Conservation (phyloP, 2,329 filamentous ascomycete species). For the Aspergillus aculeatus region DNA sequence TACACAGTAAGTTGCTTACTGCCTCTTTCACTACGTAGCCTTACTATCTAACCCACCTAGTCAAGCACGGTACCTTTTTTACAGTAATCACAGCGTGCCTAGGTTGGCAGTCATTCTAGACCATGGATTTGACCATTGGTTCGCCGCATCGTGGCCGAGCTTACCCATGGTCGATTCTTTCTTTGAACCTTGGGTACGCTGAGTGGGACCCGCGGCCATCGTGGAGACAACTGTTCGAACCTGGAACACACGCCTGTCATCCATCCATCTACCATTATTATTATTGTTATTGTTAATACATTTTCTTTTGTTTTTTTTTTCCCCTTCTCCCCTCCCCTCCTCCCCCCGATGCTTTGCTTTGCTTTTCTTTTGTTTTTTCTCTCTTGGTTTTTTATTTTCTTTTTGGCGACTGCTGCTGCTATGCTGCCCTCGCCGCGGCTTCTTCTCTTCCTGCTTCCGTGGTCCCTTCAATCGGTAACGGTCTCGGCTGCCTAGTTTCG, state of each 20-base stretch:
- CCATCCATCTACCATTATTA: conserved; percentile 5
- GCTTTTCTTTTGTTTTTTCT: neutral
- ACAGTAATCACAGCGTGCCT: too few species aligned
- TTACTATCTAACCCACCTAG: too few species aligned
- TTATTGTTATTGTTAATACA: neutral
- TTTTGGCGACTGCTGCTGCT: neutral
- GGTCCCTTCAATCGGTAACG: neutral
- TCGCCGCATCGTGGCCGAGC: conserved; percentile 11
- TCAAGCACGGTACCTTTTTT: neutral
- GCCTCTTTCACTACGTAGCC: too few species aligned
- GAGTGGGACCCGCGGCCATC: conserved; percentile 17
- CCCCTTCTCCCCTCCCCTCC: too few species aligned
- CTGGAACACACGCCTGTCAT: conserved; percentile 18
- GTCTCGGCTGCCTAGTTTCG: neutral
- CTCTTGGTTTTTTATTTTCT: neutral
- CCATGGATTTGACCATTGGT: neutral
- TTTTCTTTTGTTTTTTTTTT: neutral
- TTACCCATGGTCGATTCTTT: conserved; percentile 5
- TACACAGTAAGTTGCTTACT: too few species aligned
- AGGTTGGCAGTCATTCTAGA: too few species aligned
- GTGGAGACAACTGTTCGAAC: conserved; percentile 20
- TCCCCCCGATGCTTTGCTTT: too few species aligned
- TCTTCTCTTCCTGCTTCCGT: neutral
- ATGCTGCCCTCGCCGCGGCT: neutral
- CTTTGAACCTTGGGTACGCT: conserved; percentile 8